These are phyloP conservation scores for Trametes cubensis DNA, from an alignment of 768 basidiomycete genomes.

Conservation along the genomic window DNA sequence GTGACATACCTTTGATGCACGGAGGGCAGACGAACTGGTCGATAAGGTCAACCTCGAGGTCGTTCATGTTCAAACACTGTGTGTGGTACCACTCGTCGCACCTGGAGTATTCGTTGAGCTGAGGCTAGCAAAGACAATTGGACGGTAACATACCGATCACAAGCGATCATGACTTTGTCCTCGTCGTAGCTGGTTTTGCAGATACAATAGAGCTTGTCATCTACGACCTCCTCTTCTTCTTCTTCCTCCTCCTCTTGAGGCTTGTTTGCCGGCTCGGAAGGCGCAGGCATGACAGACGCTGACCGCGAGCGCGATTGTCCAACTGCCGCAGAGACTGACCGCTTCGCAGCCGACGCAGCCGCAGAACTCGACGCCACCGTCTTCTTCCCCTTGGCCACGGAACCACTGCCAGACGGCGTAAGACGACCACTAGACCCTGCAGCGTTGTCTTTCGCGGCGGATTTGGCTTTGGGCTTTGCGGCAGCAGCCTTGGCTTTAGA, in stretches of 20 bases:
- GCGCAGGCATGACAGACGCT: constrained; percentile 65
- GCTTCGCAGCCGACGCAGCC: constrained; percentile 28
- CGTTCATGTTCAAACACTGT: constrained; percentile 79
- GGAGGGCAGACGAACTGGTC: constrained; percentile 91
- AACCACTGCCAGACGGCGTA: constrained; percentile 19
- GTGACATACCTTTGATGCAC: constrained; percentile 68
- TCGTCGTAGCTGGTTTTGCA: constrained; percentile 89
- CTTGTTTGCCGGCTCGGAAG: constrained; percentile 46
- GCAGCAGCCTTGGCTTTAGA: constrained; percentile 28
- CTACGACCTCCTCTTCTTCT: constrained; percentile 44
- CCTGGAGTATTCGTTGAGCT: constrained; percentile 40
- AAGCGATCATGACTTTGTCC: constrained; percentile 89
- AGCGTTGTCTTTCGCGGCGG: constrained; percentile 26
- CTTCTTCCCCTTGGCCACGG: constrained; percentile 34
- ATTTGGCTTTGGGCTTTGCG: constrained; percentile 29
- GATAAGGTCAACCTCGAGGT: constrained; percentile 81
- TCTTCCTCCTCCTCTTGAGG: constrained; percentile 44
- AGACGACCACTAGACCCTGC: constrained; percentile 19
- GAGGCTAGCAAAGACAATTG: background rate
- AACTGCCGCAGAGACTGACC: constrained; percentile 26
- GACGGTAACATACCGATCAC: constrained; percentile 70
- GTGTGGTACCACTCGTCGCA: constrained; percentile 97
- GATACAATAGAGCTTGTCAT: constrained; percentile 84
- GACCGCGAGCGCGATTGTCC: constrained; percentile 62
- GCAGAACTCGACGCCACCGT: constrained; percentile 29